Percentiles rank a stretch among this genome's conserved stretches.
These are phyloP conservation scores for Phytophthora hybrid DNA, from an alignment of 352 stramenopile genomes.

Conservation along the genomic window DNA sequence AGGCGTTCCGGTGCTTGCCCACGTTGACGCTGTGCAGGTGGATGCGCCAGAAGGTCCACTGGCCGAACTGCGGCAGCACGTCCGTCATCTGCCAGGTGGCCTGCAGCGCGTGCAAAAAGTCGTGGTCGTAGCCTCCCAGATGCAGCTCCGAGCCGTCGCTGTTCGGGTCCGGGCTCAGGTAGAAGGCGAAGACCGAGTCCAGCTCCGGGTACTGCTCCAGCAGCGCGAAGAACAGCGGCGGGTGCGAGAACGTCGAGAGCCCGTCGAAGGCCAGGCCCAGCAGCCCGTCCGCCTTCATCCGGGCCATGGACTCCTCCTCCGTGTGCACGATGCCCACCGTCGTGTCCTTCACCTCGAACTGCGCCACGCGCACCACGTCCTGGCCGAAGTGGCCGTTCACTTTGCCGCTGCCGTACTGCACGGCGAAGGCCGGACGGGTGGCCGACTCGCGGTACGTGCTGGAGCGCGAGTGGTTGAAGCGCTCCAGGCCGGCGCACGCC, in stretches of 20 bases:
- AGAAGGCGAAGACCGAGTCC: slow-evolving; percentile 96
- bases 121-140: slow-evolving; percentile 71
- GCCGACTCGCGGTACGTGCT: slow-evolving; percentile 49
- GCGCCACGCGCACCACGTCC: slow-evolving; percentile 61
- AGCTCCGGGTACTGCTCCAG: slow-evolving; percentile 69
- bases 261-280: slow-evolving; percentile 96
- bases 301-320: slow-evolving; percentile 81
- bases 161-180: slow-evolving; percentile 92
- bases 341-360: slow-evolving; percentile 56
- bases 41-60: slow-evolving; percentile 89
- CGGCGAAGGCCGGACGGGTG: slow-evolving; percentile 58
- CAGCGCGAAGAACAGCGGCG: slow-evolving; percentile 74
- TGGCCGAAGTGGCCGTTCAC: slow-evolving; percentile 69
- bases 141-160: slow-evolving; percentile 78
- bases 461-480: slow-evolving; percentile 64
- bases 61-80: slow-evolving; percentile 78
- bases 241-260: slow-evolving; percentile 86
- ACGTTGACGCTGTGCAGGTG: slow-evolving; percentile 73
- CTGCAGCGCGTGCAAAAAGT: slow-evolving; percentile 55
- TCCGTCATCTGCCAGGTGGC: slow-evolving; percentile 76
- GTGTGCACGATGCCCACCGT: slow-evolving; percentile 66
- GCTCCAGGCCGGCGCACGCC: slow-evolving; percentile 59
- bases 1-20: slow-evolving; percentile 53
- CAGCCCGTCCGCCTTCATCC: slow-evolving; percentile 95
- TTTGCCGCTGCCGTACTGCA: slow-evolving; percentile 81